Evolutionary conservation across 2,329 filamentous ascomycete genomes (phyloP).

Genomic region (Phialophora chinensis): DNA sequence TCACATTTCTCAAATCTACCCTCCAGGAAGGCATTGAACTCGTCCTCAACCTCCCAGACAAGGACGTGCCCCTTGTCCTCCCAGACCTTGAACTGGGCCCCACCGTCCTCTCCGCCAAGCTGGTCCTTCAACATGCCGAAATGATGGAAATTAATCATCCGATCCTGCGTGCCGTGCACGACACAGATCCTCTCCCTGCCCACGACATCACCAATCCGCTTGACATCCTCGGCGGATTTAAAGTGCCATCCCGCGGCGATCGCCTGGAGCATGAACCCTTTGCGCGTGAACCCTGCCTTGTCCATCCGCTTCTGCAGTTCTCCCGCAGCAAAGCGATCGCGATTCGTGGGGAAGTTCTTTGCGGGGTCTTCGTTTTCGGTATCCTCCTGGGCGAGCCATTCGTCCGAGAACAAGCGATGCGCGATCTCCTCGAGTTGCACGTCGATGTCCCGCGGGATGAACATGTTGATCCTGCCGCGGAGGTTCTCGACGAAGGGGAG

Average conservation of each 20-base stretch:
- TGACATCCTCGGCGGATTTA: slow-evolving; percentile 72
- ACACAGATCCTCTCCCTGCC: slow-evolving; percentile 77
- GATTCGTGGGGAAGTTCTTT: slow-evolving; percentile 71
- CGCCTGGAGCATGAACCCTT: slow-evolving; percentile 77
- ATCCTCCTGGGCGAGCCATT: slow-evolving; percentile 55
- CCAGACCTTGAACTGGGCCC: slow-evolving; percentile 59
- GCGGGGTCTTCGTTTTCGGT: slow-evolving; percentile 39
- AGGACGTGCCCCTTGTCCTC: slow-evolving; percentile 78
- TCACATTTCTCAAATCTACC: slow-evolving; percentile 45
- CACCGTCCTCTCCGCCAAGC: slow-evolving; percentile 62
- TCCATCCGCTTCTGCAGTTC: slow-evolving; percentile 75
- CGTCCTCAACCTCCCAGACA: slow-evolving; percentile 71
- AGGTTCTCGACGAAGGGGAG: slow-evolving; percentile 67
- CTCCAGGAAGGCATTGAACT: slow-evolving; percentile 70
- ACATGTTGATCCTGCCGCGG: slow-evolving; percentile 60
- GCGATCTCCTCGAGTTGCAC: slow-evolving; percentile 69
- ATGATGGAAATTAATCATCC: slow-evolving; percentile 77
- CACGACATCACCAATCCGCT: slow-evolving; percentile 68
- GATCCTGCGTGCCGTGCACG: slow-evolving; percentile 75
- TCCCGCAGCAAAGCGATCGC: slow-evolving; percentile 79
- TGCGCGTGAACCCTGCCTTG: slow-evolving; percentile 64
- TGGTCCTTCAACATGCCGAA: slow-evolving; percentile 70
- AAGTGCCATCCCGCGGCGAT: slow-evolving; percentile 80
- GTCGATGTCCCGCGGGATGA: slow-evolving; percentile 74
- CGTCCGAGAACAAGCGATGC: slow-evolving; percentile 67